These are phyloP conservation scores for Andrographis paniculata DNA, from an alignment of 305 asterid genomes.

Conservation along the genomic window DNA sequence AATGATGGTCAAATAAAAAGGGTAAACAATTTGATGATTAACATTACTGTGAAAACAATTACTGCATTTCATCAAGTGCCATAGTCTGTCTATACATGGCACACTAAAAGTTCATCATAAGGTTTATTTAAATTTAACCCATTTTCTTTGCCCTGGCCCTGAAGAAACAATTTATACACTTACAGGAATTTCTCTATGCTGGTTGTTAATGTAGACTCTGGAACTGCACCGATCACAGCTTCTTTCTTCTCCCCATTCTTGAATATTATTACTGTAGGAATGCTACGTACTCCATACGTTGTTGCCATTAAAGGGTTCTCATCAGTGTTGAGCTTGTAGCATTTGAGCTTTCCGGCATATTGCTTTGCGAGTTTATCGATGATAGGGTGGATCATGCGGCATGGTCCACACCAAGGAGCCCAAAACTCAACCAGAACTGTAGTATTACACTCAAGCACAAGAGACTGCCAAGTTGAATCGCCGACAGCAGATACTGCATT, in stretches of 20 bases:
- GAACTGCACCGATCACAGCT: slow-evolving; percentile 83
- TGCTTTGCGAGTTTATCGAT: slow-evolving; percentile 66
- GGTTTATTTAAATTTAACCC: no score
- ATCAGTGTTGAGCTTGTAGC: slow-evolving; percentile 83
- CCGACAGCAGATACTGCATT: slow-evolving; percentile 50
- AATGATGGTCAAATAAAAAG: no score
- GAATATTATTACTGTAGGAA: slow-evolving; percentile 81
- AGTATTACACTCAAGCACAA: slow-evolving; percentile 34
- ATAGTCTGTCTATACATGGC: no score
- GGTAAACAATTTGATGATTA: no score
- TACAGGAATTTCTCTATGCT: slow-evolving; percentile 77
- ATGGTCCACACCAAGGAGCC: slow-evolving; percentile 99
- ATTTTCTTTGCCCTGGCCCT: no score
- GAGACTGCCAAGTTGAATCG: slow-evolving; percentile 50
- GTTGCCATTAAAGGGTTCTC: slow-evolving; percentile 70
- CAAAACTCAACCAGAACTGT: slow-evolving; percentile 90
- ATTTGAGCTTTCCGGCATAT: slow-evolving; percentile 61
- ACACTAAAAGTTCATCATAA: no score
- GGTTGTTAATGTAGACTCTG: slow-evolving; percentile 59
- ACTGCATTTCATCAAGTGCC: no score
- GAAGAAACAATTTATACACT: no score
- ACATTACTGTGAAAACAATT: no score
- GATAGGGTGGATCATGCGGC: slow-evolving; percentile 81
- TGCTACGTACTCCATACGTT: slow-evolving; percentile 76
- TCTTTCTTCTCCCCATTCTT: slow-evolving; percentile 83